A percentile compares a stretch with the other conserved stretches of the same genome.
These are phyloP conservation scores for Aspergillus puulaauensis DNA, from an alignment of 2,329 filamentous ascomycete species.

Conservation along the genomic window DNA sequence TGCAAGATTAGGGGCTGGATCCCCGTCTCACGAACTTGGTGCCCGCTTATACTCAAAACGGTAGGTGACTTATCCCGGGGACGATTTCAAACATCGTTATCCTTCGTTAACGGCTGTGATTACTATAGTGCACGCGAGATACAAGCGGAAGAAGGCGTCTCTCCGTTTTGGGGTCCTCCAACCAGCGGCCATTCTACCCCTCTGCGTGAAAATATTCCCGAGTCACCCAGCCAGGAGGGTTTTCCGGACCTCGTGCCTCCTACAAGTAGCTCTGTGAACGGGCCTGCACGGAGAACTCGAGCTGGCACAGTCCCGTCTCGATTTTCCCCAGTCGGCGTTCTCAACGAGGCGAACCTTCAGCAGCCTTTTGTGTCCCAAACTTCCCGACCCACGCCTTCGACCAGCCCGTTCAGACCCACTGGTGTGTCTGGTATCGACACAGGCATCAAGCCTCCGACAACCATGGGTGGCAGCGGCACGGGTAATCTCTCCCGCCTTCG, in stretches of 20 bases:
- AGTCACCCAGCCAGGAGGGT: constrained; percentile 87
- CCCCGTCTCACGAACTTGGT: constrained; percentile 89
- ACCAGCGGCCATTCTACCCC: constrained; percentile 96
- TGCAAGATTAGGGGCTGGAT: constrained; percentile 81
- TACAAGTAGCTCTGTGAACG: constrained; percentile 63
- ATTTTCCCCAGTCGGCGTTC: constrained; percentile 74
- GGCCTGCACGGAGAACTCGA: constrained; percentile 73
- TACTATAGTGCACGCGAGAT: constrained; percentile 80
- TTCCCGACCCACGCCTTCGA: constrained; percentile 80
- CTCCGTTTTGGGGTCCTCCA: constrained; percentile 86
- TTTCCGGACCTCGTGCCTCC: constrained; percentile 86
- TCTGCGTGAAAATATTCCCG: constrained; percentile 93
- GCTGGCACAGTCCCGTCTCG: constrained; percentile 95
- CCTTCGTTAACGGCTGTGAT: constrained; percentile 11
- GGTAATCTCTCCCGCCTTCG: constrained; percentile 80
- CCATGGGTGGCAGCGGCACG: constrained; percentile 59
- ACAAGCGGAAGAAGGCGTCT: constrained; percentile 89
- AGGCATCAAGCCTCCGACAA: constrained; percentile 38
- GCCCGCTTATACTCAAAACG: constrained; percentile 86
- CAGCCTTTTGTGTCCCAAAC: constrained; percentile 68
- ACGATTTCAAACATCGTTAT: not conserved
- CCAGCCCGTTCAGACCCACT: constrained; percentile 78
- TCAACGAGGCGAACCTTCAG: constrained; percentile 58
- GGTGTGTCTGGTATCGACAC: constrained; percentile 41
- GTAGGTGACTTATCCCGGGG: constrained; percentile 54